These are phyloP conservation scores for Eucalyptus decipiens DNA, from an alignment of 345 rosid genomes.

Conservation along the genomic window DNA sequence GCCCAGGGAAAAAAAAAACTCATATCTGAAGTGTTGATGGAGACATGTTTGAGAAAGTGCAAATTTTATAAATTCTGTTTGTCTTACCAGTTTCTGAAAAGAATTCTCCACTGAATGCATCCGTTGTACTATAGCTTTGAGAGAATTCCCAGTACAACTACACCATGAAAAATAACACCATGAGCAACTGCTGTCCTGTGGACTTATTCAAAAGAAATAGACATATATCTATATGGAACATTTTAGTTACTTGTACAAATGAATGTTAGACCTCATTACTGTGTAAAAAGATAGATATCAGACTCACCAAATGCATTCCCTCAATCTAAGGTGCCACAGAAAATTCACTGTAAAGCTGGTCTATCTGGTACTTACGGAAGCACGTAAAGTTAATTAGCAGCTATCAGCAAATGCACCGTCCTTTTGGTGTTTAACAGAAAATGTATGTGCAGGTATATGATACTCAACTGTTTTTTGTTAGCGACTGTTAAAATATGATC, in stretches of 20 bases:
- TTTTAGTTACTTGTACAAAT: not conserved
- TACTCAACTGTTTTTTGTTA: not conserved
- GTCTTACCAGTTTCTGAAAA: not conserved
- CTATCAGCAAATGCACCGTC: not conserved
- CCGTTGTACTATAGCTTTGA: not conserved
- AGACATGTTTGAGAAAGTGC: not conserved
- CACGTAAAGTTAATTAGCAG: not conserved
- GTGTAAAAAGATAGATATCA: not conserved
- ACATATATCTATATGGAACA: not conserved
- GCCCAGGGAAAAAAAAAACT: not conserved
- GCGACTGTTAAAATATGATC: no score
- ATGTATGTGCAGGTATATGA: not conserved
- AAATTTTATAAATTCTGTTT: not conserved
- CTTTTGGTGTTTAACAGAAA: not conserved
- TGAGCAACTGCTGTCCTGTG: not conserved
- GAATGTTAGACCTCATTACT: not conserved
- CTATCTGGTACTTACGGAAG: not conserved
- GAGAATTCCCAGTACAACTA: not conserved
- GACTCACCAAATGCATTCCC: not conserved
- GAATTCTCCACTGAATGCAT: not conserved
- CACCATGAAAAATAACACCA: not conserved
- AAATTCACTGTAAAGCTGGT: not conserved
- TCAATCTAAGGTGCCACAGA: not conserved
- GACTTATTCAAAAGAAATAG: not conserved
- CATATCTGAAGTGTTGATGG: not conserved